These are phyloP conservation scores for Eucalyptus marginata DNA, from an alignment of 345 rosid genomes.

Conservation along the genomic window DNA sequence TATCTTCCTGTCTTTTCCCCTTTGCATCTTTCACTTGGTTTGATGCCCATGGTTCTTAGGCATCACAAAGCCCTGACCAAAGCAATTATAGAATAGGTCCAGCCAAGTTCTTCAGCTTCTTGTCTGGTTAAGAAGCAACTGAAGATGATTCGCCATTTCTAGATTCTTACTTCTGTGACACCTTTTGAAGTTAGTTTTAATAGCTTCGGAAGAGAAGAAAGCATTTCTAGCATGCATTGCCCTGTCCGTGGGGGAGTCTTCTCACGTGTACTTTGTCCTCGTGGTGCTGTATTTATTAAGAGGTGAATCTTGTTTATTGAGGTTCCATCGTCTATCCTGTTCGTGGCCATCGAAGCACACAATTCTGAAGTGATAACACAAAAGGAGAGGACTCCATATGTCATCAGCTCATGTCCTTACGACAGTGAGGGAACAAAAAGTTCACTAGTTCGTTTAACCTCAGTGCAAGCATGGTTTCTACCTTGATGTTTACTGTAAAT, in stretches of 20 bases:
- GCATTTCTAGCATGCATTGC: neutral
- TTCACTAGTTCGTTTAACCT: neutral
- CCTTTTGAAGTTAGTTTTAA: neutral
- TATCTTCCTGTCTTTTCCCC: neutral
- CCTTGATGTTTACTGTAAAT: neutral
- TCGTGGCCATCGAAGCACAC: neutral
- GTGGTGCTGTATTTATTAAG: neutral
- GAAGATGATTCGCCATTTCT: no score
- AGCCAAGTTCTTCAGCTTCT: neutral
- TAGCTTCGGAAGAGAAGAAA: neutral
- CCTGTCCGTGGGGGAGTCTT: neutral
- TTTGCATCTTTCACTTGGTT: conserved; percentile 8
- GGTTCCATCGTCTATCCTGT: neutral
- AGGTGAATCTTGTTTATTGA: neutral
- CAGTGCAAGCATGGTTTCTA: neutral
- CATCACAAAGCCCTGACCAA: neutral
- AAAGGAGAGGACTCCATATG: neutral
- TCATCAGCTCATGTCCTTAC: neutral
- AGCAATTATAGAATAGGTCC: neutral
- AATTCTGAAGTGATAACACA: neutral
- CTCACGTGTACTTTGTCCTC: neutral
- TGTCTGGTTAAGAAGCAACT: neutral
- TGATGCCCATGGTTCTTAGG: neutral
- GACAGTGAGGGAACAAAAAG: neutral
- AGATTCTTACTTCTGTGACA: neutral